Evolutionary conservation across 148 eudicot genomes (phyloP), one percentile per base, ranked within the genome.

Genomic region (Cornus kousa): DNA sequence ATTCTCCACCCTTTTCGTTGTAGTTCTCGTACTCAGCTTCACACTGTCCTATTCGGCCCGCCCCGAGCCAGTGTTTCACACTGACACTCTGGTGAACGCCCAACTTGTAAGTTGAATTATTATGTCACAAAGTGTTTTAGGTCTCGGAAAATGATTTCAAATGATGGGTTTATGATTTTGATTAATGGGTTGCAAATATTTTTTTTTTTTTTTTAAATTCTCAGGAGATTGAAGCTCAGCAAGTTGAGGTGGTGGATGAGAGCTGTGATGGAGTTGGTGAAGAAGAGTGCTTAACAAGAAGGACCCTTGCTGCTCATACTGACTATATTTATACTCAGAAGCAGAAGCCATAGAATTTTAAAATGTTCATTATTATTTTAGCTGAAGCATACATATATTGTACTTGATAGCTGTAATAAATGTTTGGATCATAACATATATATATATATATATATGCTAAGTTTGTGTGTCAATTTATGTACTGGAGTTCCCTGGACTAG

Each of bases 251-350:
- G 65, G 77, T 31, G 12, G 85, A 86, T 37, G 87, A 84, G 68
- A 79, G 79, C 68, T 86, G 91, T 73, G 76, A 82, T 48, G 89
- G 87, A 48, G 37, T 83, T 1, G 83, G 77, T 35, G 84, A 83
- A 39, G 89, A 87, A 55, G 91, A 88, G 76, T 88, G 91, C 57
- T 88, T 88, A 72, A 81, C 74, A 80, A 86, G 91, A 66, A 84
- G 91, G 76, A 84, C 89, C 46, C 81, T 86, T 10, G 82, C 48
- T 48, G 89, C 91, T 80, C 91, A 86, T 62, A 32, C 80, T 71
- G 91, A 88, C 46, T 88, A 88, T 16, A 88, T 88, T 31, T 88
- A 88, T 59, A 88, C 91, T 66, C 91, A 88, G 70, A 79, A 88
- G 20, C 81, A 78, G 28, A 88, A 88, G n/a, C 91, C 91, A 14